Conservation (phyloP, 805 yeast species). For the Tetrapisispora nanseiensis region DNA sequence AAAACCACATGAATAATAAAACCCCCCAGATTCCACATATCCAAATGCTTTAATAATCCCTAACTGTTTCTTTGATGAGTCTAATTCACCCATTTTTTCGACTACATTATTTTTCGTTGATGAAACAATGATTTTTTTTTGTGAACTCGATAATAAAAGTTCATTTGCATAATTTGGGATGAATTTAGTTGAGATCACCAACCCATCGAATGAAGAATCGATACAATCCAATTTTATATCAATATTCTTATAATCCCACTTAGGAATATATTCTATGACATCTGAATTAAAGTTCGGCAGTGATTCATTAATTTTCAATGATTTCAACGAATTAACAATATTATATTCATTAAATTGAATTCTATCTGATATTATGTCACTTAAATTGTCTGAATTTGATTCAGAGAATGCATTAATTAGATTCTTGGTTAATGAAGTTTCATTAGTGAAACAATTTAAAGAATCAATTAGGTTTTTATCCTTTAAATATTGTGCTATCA, state of each 20-base stretch:
- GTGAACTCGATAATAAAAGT: conserved; percentile 11
- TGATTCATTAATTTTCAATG: conserved; percentile 10
- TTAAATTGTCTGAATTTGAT: conserved; percentile 5
- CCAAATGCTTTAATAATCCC: conserved; percentile 19
- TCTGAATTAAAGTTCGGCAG: background rate
- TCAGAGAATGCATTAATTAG: background rate
- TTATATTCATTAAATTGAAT: conserved; percentile 17
- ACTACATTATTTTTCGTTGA: conserved; percentile 1
- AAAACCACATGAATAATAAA: conserved; percentile 16
- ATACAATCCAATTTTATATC: background rate
- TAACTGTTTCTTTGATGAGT: background rate
- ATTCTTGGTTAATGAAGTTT: conserved; percentile 10
- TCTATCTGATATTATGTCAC: conserved; percentile 20
- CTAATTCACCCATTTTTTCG: background rate
- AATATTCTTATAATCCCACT: conserved; percentile 14
- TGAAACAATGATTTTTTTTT: conserved; percentile 5
- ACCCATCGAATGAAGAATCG: background rate
- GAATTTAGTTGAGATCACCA: background rate
- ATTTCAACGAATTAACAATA: conserved; percentile 8
- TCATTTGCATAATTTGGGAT: background rate
- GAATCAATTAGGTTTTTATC: conserved; percentile 40
- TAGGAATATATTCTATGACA: background rate
- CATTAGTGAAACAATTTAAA: conserved; percentile 36
- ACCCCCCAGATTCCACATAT: conserved; percentile 3
- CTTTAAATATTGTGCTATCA: conserved; percentile 53